Percentiles rank a stretch among this genome's conserved stretches.
phyloP scores from a whole-genome alignment of 805 yeast genomes.

The Clavispora vitiphila region DNA sequence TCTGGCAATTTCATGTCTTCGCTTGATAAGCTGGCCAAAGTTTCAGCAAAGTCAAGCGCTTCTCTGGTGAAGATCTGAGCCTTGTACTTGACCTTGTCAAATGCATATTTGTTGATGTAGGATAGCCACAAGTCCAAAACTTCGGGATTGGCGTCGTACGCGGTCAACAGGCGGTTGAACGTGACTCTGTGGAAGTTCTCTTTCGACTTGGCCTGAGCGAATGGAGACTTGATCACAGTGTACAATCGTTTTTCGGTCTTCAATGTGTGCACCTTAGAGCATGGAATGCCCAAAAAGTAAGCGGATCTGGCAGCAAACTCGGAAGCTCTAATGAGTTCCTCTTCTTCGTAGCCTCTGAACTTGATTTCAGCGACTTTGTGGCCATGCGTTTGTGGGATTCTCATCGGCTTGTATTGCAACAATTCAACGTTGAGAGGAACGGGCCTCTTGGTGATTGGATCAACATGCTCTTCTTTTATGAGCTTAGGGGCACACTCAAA shows the following conservation, averaged over 20 bases:
- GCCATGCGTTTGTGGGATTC: conserved; percentile 61
- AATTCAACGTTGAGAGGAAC: conserved; percentile 83
- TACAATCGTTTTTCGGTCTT: conserved; percentile 72
- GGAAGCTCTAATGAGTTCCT: conserved; percentile 66
- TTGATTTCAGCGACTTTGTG: conserved; percentile 74
- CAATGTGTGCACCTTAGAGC: conserved; percentile 68
- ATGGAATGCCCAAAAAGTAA: conserved; percentile 83
- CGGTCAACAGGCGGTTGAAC: conserved; percentile 63
- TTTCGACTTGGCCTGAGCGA: conserved; percentile 89
- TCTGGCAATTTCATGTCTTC: conserved; percentile 28
- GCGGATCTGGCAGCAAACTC: conserved; percentile 91
- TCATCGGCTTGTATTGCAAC: conserved; percentile 74
- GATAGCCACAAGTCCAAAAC: conserved; percentile 78
- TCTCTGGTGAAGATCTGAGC: conserved; percentile 53
- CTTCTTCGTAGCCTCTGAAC: conserved; percentile 65
- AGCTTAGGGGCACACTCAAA: conserved; percentile 29
- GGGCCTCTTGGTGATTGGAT: conserved; percentile 40
- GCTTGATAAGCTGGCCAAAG: conserved; percentile 29
- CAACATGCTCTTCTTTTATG: conserved; percentile 17
- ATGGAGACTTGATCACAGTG: conserved; percentile 92
- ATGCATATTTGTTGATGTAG: conserved; percentile 68
- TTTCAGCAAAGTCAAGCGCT: conserved; percentile 27
- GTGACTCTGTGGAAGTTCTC: conserved; percentile 92
- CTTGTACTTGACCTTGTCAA: conserved; percentile 79
- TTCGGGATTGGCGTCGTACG: conserved; percentile 83